phyloP scores from a whole-genome alignment of 371 early-diverging fungal genomes.

The Entomophthora muscae region DNA sequence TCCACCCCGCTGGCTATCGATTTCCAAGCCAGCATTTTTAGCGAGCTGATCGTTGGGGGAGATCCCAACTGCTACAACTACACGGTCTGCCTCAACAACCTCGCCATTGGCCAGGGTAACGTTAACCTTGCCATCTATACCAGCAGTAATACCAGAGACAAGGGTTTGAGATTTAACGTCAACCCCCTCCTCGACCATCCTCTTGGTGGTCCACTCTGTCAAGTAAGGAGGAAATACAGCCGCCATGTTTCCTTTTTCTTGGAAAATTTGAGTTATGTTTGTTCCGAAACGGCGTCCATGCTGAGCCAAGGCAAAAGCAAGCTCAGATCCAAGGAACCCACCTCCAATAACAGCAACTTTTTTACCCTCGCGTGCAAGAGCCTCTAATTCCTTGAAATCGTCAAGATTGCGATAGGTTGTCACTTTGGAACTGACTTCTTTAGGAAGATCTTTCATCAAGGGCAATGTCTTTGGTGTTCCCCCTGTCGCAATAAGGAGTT shows the following conservation, averaged over 20 bases:
- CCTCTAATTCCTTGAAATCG: slow-evolving; percentile 31
- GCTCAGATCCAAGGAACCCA: slow-evolving; percentile 58
- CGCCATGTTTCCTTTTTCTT: slow-evolving; percentile 56
- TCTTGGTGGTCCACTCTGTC: slow-evolving; percentile 45
- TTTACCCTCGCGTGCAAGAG: slow-evolving; percentile 24
- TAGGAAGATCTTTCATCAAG: slow-evolving; percentile 15
- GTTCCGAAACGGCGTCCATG: slow-evolving; percentile 26
- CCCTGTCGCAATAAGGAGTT: slow-evolving; percentile 55
- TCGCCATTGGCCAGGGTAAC: slow-evolving; percentile 26
- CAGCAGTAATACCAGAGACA: slow-evolving; percentile 20
- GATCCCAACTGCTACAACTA: slow-evolving; percentile 53
- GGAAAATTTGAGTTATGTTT: slow-evolving; percentile 50
- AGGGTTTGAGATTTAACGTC: slow-evolving; percentile 27
- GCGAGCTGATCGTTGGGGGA: slow-evolving; percentile 48
- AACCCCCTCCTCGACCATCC: slow-evolving; percentile 40
- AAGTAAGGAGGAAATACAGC: slow-evolving; percentile 51
- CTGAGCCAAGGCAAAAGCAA: slow-evolving; percentile 44
- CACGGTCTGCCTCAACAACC: slow-evolving; percentile 34
- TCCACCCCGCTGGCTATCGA: slow-evolving; percentile 44
- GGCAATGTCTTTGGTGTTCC: slow-evolving; percentile 40
- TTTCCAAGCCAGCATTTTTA: slow-evolving; percentile 42
- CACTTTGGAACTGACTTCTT: slow-evolving; percentile 15
- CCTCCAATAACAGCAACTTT: slow-evolving; percentile 51
- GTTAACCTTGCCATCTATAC: slow-evolving; percentile 25
- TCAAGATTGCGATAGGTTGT: slow-evolving; percentile 43